These are phyloP conservation scores for Cynara cardunculus DNA, from an alignment of 129 eudicot genomes.

Conservation along the genomic window DNA sequence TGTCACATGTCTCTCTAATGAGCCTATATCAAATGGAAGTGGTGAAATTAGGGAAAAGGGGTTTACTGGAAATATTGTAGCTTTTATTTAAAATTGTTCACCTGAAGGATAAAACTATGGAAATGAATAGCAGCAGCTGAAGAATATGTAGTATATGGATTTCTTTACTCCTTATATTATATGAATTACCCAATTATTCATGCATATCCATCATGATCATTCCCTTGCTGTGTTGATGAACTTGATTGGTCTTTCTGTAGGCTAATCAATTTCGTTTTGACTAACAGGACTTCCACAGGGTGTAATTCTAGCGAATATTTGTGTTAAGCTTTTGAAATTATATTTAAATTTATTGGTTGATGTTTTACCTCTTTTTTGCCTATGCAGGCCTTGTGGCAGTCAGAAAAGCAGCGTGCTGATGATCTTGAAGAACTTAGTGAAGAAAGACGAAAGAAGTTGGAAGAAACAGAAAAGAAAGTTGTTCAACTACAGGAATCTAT, in stretches of 20 bases:
- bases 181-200: too few relatives aligned
- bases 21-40: too few relatives aligned
- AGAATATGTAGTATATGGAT: too few relatives aligned
- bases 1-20: too few relatives aligned
- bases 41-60: too few relatives aligned
- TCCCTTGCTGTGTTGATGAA: background rate
- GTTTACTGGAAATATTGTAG: too few relatives aligned
- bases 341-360: background rate
- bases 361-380: slow-evolving; percentile 12
- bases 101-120: too few relatives aligned
- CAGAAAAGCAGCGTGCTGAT: slow-evolving; percentile 59
- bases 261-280: background rate
- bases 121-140: too few relatives aligned
- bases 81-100: too few relatives aligned
- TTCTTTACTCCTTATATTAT: too few relatives aligned
- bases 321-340: background rate
- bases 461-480: slow-evolving; percentile 72
- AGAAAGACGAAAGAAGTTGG: slow-evolving; percentile 65
- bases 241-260: background rate
- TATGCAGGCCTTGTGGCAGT: slow-evolving; percentile 50
- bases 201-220: too few relatives aligned
- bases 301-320: background rate
- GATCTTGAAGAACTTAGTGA: slow-evolving; percentile 58
- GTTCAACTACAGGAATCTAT: slow-evolving; percentile 68
- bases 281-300: background rate